Conservation (phyloP, 768 basidiomycete genomes). For the Gyrodon lividus region DNA sequence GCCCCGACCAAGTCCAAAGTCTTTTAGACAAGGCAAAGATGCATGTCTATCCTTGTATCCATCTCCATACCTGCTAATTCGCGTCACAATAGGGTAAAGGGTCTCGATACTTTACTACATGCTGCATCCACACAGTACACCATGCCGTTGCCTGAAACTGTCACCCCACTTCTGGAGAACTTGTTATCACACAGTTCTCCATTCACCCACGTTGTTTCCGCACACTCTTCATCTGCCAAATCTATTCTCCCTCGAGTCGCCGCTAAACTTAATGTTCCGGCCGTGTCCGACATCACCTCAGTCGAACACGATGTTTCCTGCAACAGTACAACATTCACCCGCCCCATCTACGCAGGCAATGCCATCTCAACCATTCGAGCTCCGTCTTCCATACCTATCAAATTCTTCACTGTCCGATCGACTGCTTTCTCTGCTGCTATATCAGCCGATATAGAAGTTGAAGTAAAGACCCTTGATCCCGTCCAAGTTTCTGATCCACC, state of each 20-base stretch:
- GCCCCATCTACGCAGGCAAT: slow-evolving; percentile 97
- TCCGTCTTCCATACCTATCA: slow-evolving; percentile 71
- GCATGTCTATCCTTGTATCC: slow-evolving; percentile 40
- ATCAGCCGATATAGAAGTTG: slow-evolving; percentile 49
- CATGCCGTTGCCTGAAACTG: slow-evolving; percentile 67
- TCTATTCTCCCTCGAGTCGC: slow-evolving; percentile 92
- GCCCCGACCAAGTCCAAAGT: slow-evolving; percentile 58
- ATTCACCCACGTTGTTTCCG: slow-evolving; percentile 90
- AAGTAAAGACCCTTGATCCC: slow-evolving; percentile 61
- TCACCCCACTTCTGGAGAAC: slow-evolving; percentile 81
- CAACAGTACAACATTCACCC: slow-evolving; percentile 81
- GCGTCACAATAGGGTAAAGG: slow-evolving; percentile 52
- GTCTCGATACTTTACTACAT: slow-evolving; percentile 65
- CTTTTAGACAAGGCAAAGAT: slow-evolving; percentile 79
- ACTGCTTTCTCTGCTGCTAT: slow-evolving; percentile 80
- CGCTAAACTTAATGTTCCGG: slow-evolving; percentile 83
- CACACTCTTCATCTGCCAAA: slow-evolving; percentile 91
- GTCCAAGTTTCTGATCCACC: slow-evolving; percentile 56
- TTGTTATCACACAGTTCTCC: slow-evolving; percentile 59
- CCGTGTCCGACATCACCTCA: slow-evolving; percentile 87
- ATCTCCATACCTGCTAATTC: slow-evolving; percentile 7
- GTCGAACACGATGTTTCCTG: slow-evolving; percentile 69
- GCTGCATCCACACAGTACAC: slow-evolving; percentile 70
- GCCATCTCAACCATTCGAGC: slow-evolving; percentile 92
- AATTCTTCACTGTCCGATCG: slow-evolving; percentile 92